Evolutionary conservation across 1,284 basidiomycete species (phyloP), one percentile per base, ranked within the genome.

Genomic region (Naganishia cerealis): DNA sequence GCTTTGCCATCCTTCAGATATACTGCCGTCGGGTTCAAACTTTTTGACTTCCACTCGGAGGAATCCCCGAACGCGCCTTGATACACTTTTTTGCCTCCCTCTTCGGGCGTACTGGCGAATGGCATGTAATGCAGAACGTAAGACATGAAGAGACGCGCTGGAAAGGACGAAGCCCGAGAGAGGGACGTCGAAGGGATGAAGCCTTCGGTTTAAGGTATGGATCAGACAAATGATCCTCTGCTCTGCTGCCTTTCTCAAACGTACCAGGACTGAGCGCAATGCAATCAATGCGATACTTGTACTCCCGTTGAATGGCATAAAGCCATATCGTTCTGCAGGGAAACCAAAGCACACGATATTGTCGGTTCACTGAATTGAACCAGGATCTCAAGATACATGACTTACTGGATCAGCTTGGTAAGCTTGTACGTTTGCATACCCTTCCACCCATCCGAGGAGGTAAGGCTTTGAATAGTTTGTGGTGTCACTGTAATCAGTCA

Each of bases 371-470:
- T 2, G 4, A 9, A 3, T 21, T 24, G 16, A 10, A 3, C 6
- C 7, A 15, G 3, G 3, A 10, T 12, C 29, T 12, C 5, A 18
- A 18, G 5, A 18, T 50, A 50, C 8, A 12, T 57, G 54, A 43
- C 61, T 48, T 39, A 66, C 63, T 69, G 67, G 29, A 69, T 54
- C 26, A 69, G 33, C 39, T 69, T 69, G 33, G 67, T 69, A 16
- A 66, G 38, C 52, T 69, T 69, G 62, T 69, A 69, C 5, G 63
- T 57, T 18, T 43, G 61, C 62, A 69, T 69, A 2, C 67, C 67
- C n/a, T 66, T 62, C 67, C 67, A 69, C 26, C 15, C 16, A 24
- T 21, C 50, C 0, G 48, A 12, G 2, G 46, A 50, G 21, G 65
- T 29, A 13, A 69, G 57, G 9, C 46, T n/a, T 12, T 39, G 56